Base-by-base conservation (phyloP, 441 rosid genomes). In the Bocquillonia castaneifolia region DNA sequence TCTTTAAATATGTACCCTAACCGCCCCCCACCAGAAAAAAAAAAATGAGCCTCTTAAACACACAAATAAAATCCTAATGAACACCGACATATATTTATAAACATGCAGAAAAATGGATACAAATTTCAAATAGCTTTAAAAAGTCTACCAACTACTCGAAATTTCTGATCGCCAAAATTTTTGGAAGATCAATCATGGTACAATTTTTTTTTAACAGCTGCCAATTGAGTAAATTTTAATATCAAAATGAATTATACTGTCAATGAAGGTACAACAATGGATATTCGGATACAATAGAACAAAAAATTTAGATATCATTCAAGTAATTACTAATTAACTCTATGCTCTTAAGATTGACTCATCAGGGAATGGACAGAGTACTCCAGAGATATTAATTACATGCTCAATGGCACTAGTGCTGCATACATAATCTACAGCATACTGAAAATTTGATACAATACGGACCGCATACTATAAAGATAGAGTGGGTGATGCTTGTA, bases 391-490 rank as follows among this genome's bases (percentile, higher is more conserved):
- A 69, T 71, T 44, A 53, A 32, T n/a, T 18, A 25, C 52, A 66
- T n/a, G 39, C 63, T 58, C 61, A 63, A 44, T 20, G 72, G 66
- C 72, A 67, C 2, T 58, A 22, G 65, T 70, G 70, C 64, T 70
- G 72, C 36, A 63, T 59, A 72, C 36, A 63, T 59, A 69, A 79
- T 75, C 69, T 59, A 72, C 59, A 64, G 0, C 13, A 28, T 48
- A 64, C 53, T 18, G 32, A 53, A 48, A 31, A 52, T 54, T 40
- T 28, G 22, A 36, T 50, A 63, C 29, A 45, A 55, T 25, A 63
- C 3, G 25, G 68, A 44, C 32, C 6, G 63, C 63, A 29, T 70
- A n/a, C n/a, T n/a, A 63, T 54, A 54, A 45, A 54, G 29, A 48
- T 34, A 20, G 3, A 20, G 57, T 40, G 60, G 39, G 37, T 13